Evolutionary conservation across 2,329 filamentous ascomycete genomes (phyloP), one percentile per base, ranked within the genome.

Genomic region (Alternaria brassicae): DNA sequence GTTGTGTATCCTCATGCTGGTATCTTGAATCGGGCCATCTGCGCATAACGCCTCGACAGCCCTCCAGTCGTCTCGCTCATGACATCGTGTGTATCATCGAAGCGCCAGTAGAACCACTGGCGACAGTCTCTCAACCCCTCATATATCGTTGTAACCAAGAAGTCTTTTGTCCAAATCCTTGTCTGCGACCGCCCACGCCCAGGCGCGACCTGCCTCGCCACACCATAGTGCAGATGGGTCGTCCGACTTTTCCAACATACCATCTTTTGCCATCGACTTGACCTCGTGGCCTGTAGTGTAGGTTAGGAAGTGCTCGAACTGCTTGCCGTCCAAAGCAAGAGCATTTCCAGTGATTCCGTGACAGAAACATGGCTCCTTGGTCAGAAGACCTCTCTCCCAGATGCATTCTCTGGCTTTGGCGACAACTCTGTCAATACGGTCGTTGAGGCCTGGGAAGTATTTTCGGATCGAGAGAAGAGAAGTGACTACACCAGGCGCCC

Each of bases 301-400:
- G 9, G 82, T 83, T 54, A 88, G 76, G 70, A 88, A 87, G 67
- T 88, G 85, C 60, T 87, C 82, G 62, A 82, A 81, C 39, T 81
- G 73, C 53, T 79, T 72, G n/a, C 78, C 77, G 30, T 81, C 77
- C 28, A 85, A 79, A 56, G 82, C 85, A 67, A 91, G 76, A 15
- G 87, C 86, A 69, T 90, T 90, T 7, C 88, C 86, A 13, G 86
- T 81, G 27, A 89, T 86, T 0, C 88, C 86, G 68, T 91, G 88
- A 68, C 88, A 90, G 34, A 91, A 72, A 67, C 85, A 89, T 1
- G 88, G 86, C 67, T 88, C 85, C 63, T 90, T 90, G 10, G 81
- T 87, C 61, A 90, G 76, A 10, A 89, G 70, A 0, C 87, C 88
- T 42, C 84, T 81, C 61, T 84, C 80, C 81, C 84, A 85, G 23